Base-by-base conservation (phyloP, 2,329 filamentous ascomycete species). In the Fusarium nisikadoi region DNA sequence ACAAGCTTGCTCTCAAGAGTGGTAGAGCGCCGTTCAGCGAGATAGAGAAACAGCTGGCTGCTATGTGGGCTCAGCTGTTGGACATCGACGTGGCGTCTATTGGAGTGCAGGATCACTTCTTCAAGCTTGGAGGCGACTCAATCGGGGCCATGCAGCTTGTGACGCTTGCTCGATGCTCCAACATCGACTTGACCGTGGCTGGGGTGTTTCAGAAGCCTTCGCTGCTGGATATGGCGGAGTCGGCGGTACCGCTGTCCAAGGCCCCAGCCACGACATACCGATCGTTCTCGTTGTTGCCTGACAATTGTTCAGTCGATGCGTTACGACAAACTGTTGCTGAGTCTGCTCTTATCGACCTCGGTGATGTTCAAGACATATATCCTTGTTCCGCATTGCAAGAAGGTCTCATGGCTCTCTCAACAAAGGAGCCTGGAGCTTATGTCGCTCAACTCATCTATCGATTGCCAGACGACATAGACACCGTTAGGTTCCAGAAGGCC, bases 111-210 rank as follows among this genome's bases (percentile, higher is more conserved):
- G 82, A 84, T 70, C 81, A 81, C 69, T 86, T 86, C 79, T 83
- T 86, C 67, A 79, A 77, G 0, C 80, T 86, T 8, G 84, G 84
- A 1, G 84, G 86, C 3, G 77, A 79, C 56, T 79, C 77, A 0
- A 73, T 79, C 4, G 55, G 62, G 1, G 74, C 75, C 3, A 78
- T 79, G 71, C 60, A 68, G 0, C 10, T 73, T 63, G 77, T 78
- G 8, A 70, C 76, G 8, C 66, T 80, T 12, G 82, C 83, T 2
- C 76, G 84, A 43, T 76, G 79, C 12, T 78, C 81, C 8, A 81
- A 81, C 4, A 74, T 85, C 16, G 68, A 76, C 5, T 52, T 87
- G 49, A 84, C 79, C 5, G 85, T 87, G 4, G 81, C 83, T 1
- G 79, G 83, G n/a, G 81, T 86, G 33, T 86, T 87, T 74, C 75